A percentile compares a stretch with the other conserved stretches of the same genome.
These are phyloP conservation scores for Helicostylum pulchrum DNA, from an alignment of 192 early-diverging fungal genomes.

Conservation along the genomic window DNA sequence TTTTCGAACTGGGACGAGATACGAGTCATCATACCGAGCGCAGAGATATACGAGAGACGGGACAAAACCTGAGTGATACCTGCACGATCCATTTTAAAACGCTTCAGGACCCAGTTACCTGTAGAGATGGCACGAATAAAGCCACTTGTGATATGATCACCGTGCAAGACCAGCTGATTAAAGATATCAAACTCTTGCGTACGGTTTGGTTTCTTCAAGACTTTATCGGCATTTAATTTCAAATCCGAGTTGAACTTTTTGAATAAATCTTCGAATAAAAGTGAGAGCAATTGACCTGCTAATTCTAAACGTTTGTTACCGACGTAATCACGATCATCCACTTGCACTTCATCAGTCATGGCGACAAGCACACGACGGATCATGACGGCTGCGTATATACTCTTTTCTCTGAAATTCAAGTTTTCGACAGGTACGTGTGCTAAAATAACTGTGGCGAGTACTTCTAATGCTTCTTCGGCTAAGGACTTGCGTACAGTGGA, in stretches of 20 bases:
- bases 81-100: slow-evolving; percentile 98
- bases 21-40: slow-evolving; percentile 97
- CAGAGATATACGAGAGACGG: slow-evolving; percentile 89
- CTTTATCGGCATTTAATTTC: slow-evolving; percentile 88
- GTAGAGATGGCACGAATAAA: slow-evolving; percentile 92
- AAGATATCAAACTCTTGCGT: slow-evolving; percentile 87
- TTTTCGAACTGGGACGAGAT: slow-evolving; percentile 98
- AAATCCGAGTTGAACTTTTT: slow-evolving; percentile 86
- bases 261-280: slow-evolving; percentile 97
- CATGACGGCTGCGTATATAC: slow-evolving; percentile 93
- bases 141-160: slow-evolving; percentile 86
- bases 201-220: slow-evolving; percentile 84
- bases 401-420: slow-evolving; percentile 87
- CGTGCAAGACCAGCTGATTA: slow-evolving; percentile 66
- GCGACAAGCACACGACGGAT: slow-evolving; percentile 87
- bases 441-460: slow-evolving; percentile 81
- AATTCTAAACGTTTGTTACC: slow-evolving; percentile 98
- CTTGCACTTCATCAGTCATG: slow-evolving; percentile 71
- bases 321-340: slow-evolving; percentile 97
- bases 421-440: slow-evolving; percentile 89
- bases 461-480: slow-evolving; percentile 84
- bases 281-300: slow-evolving; percentile 89
- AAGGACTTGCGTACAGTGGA: slow-evolving; percentile 48
- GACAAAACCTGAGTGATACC: slow-evolving; percentile 96
- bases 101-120: slow-evolving; percentile 97